Base-by-base conservation (phyloP, 2,329 filamentous ascomycete species). In the Neofusicoccum kwambonambiense region DNA sequence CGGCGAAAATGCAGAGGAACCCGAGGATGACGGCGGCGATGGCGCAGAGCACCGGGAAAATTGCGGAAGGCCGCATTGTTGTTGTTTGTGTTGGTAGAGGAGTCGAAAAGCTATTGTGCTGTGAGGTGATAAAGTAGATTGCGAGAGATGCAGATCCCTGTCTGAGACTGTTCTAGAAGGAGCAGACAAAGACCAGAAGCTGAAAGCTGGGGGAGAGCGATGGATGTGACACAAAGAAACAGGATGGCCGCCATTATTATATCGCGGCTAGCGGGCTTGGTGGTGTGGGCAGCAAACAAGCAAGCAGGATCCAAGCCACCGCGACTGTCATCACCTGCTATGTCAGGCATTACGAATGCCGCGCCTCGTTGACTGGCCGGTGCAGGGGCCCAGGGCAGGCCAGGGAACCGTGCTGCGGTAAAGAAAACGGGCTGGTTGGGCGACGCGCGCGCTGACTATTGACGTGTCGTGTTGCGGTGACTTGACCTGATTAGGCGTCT, bases 1-100 rank as follows among this genome's bases (percentile, higher is more conserved):
- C 87, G 1, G 87, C 86, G 69, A 88, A 88, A 65, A 89, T 78
- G 71, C 83, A 87, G 8, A 89, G 78, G 69, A 89, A 81, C 17
- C 82, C 81, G 49, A 89, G 80, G 19, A 88, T 79, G 45, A 88
- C 82, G 3, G 85, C 84, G 35, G 79, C 81, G 27, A 84, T 78
- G 66, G 82, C 80, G 67, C 82, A 81, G 49, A 82, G 69, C 47
- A 81, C 72, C 6, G 85, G 84, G n/a, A 87, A 69, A 19, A 86
- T 68, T 13, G 81, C 80, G 37, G 77, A 70, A n/a, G 75, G 71
- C 41, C 81, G 79, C 82, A 85, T 84, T 8, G 12, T 15, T 66
- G 75, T 67, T 61, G 64, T 31, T 31, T 31, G 27, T 31, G 27
- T 31, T 31, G 27, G 27, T 7, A 31, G 27, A 31, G 27, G 27